Base-by-base conservation (phyloP, 225 moss, liverwort and hornwort genomes). In the Antitrichia curtipendula region DNA sequence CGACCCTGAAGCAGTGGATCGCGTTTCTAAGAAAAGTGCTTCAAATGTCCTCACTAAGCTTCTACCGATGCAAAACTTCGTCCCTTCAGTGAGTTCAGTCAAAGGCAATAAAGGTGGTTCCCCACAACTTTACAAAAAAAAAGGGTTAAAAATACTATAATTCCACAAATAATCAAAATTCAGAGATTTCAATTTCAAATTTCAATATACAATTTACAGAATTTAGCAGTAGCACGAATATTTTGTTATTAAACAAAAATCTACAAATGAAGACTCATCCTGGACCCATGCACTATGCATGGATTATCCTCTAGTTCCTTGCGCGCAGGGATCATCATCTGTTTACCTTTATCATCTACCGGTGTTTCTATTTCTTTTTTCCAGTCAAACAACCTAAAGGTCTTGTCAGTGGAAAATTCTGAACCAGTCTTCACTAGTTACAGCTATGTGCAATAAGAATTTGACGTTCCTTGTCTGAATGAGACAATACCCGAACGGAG, bases 401-500 rank as follows among this genome's bases (percentile, higher is more conserved):
- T 64, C 15, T 77, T 78, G 72, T 59, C 60, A 28, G 59, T 41
- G 57, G 24, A 70, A 59, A 52, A 65, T 60, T 84, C 40, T 22
- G 63, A 56, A 40, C 13, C 75, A 90, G 68, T 69, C 88, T 60
- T 85, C 8, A 6, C 53, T 84, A 69, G 40, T 85, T 79, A 82
- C 87, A 91, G 78, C 83, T 86, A 49, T 77, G 82, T 49, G 90
- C 54, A 61, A 85, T 73, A 81, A 84, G 88, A 71, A 88, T 84
- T 87, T 90, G 89, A 83, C 85, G 72, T 77, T 81, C 90, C 78
- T 82, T 86, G 50, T 89, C 89, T 72, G 90, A 86, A 82, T 93
- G 95, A 61, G 96, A 94, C 69, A 98, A 89, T 45, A 98, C 95
- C 60, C 95, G 96, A 76, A 98, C 98, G 80, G 91, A 92, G 41